Evolutionary conservation across 2,329 filamentous ascomycete genomes (phyloP), one percentile per base, ranked within the genome.

Genomic region (Fusarium scirpi): DNA sequence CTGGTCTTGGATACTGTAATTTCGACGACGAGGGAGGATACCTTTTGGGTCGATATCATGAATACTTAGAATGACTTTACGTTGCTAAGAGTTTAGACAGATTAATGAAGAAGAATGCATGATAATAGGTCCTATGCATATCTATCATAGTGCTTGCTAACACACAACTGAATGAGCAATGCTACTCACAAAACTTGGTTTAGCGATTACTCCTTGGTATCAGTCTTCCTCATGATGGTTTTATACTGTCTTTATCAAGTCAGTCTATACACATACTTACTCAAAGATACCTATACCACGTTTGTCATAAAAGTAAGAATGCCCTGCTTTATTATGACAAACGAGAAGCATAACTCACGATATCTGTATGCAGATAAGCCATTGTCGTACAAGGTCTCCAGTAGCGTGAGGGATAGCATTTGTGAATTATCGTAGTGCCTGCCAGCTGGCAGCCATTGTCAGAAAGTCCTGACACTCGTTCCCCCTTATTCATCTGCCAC

Each of bases 21-120:
- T 69, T 10, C 38, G 40, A 16, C 40, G 43, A 62, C 25, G 47
- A 43, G 27, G n/a, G 38, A 30, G 38, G 15, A 43, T 43, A 43
- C 7, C 25, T 43, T 27, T 29, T 29, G 45, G 18, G 2, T 47
- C 25, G 12, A 47, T 44, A 44, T 47, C n/a, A 12, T 13, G 25
- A 27, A 20, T 18, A 29, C 8, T 29, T 20, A 11, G 22, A 18
- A 44, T 44, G 41, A 11, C 15, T 11, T 44, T 16, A 44, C 22
- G 41, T 25, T 12, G 10, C 20, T 16, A 44, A 44, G 41, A 24
- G 10, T 24, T 11, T 16, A 24, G 20, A 44, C 20, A 24, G 22
- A 24, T 24, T 11, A 24, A 44, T 44, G 20, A 44, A 44, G 41
- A 44, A 44, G 22, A 44, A 4, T 4, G 18, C 15, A 52, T 16